Evolutionary conservation across 2,329 filamentous ascomycete species (phyloP).

Genomic region (Aspergillus candidus): DNA sequence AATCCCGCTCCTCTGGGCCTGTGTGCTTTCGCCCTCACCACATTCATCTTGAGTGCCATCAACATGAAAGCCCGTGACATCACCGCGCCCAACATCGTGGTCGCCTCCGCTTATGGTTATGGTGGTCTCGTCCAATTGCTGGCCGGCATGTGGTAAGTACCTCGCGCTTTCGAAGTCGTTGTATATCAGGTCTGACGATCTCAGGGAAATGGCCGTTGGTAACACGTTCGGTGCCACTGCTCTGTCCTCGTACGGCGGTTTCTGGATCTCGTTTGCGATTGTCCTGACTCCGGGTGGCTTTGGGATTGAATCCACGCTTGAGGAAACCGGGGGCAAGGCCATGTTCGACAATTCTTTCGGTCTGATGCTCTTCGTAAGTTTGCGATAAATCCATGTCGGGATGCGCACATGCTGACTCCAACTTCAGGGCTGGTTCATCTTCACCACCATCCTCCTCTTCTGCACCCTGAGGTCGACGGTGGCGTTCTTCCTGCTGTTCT

Average conservation of each 20-base stretch:
- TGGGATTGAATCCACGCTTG: conserved; percentile 47
- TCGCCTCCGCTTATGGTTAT: conserved; percentile 66
- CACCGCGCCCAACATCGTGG: conserved; percentile 57
- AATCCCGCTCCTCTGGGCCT: conserved; percentile 75
- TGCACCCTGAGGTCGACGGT: conserved; percentile 72
- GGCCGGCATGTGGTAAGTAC: conserved; percentile 74
- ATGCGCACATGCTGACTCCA: conserved; percentile 6
- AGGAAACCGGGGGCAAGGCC: conserved; percentile 25
- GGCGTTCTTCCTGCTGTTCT: conserved; percentile 72
- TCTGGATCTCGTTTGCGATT: conserved; percentile 73
- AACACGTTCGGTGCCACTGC: conserved; percentile 83
- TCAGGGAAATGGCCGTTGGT: conserved; percentile 77
- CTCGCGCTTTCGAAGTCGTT: neutral
- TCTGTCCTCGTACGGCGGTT: conserved; percentile 73
- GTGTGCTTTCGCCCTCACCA: conserved; percentile 73
- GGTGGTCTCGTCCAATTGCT: conserved; percentile 73
- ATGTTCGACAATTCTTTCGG: conserved; percentile 58
- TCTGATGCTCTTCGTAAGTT: conserved; percentile 61
- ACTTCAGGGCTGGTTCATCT: conserved; percentile 72
- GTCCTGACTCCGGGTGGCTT: conserved; percentile 64
- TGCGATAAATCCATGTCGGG: neutral
- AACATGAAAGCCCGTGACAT: conserved; percentile 63
- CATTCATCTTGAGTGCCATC: conserved; percentile 69
- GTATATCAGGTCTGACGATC: neutral
- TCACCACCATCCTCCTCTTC: conserved; percentile 67